Evolutionary conservation across 768 basidiomycete species (phyloP).

Genomic region (Ephemerocybe angulata): DNA sequence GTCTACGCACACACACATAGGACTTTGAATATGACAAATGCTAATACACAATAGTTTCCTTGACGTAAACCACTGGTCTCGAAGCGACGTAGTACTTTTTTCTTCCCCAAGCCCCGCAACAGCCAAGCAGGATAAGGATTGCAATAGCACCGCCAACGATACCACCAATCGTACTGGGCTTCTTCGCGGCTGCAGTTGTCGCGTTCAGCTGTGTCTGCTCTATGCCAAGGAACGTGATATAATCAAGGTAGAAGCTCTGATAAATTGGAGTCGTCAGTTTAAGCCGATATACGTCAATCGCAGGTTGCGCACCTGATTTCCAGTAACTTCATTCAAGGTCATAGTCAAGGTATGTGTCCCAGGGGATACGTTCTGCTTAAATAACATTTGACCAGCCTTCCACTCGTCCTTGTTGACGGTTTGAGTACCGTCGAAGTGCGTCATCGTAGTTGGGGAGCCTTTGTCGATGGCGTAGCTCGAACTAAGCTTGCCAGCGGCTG

Average conservation of each 20-base stretch:
- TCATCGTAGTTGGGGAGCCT: not conserved
- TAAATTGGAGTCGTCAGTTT: not conserved
- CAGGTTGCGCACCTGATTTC: slow-evolving; percentile 5
- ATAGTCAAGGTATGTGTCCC: slow-evolving; percentile 4
- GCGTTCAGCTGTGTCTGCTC: slow-evolving; percentile 1
- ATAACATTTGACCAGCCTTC: not conserved
- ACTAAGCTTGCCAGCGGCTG: not conserved
- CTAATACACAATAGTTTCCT: not conserved
- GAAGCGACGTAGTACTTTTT: not conserved
- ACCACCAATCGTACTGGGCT: not conserved
- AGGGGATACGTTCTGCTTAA: not conserved
- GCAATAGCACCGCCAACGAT: not conserved
- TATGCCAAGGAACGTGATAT: slow-evolving; percentile 5
- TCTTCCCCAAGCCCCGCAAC: not conserved
- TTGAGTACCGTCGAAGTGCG: slow-evolving; percentile 6
- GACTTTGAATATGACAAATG: not conserved
- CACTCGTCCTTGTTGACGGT: not conserved
- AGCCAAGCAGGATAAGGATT: not conserved
- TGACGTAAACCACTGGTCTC: not conserved
- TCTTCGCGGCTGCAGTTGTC: not conserved
- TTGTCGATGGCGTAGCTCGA: slow-evolving; percentile 1
- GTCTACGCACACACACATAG: too few species aligned
- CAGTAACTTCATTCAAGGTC: slow-evolving; percentile 3
- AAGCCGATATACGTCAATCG: not conserved
- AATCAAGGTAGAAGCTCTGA: slow-evolving; percentile 3